Base-by-base conservation (phyloP, 345 rosid genomes). In the Rubroshorea leprosula region DNA sequence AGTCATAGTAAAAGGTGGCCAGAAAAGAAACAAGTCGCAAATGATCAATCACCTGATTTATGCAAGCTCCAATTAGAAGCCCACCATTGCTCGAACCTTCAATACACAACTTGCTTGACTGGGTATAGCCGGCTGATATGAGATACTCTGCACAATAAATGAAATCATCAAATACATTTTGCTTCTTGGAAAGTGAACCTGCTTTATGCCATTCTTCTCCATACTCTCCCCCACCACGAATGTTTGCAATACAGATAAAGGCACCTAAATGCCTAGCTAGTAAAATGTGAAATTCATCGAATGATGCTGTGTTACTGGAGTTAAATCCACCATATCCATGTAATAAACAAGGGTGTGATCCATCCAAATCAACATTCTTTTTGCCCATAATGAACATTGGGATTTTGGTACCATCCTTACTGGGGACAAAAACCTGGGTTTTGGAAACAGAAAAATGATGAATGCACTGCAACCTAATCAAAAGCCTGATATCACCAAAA, bases 31-130 rank as follows among this genome's bases (percentile, higher is more conserved):
- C 64, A 61, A 44, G 11, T 68, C 9, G 23, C 7, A 66, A 65
- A 54, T n/a, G 23, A 66, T 57, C 19, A 39, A 49, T 60, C 18
- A 92, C 98, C 96, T 89, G 95, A 78, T 93, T 93, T 63, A 93
- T 87, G 80, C 92, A 93, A 67, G 97, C 89, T 16, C 97, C 99
- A 38, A 90, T 23, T 24, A 93, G 86, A 63, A 93, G 95, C 38
- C 97, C 99, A 46, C 99, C 99, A 19, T 93, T 93, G 70, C 99
- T 93, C 61, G 76, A 80, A 22, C 99, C 99, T 85, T 93, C 99
- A 13, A 93, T 87, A 60, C 96, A 89, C 63, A 93, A 72, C 72
- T 82, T 93, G 35, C 61, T 57, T 4, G 95, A 78, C 51, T 65
- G 83, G 52, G 97, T 93, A 63, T 83, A 93, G 13, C 97, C 97